Evolutionary conservation across 2,329 filamentous ascomycete genomes (phyloP).

Genomic region (Xylariaceae sp.): DNA sequence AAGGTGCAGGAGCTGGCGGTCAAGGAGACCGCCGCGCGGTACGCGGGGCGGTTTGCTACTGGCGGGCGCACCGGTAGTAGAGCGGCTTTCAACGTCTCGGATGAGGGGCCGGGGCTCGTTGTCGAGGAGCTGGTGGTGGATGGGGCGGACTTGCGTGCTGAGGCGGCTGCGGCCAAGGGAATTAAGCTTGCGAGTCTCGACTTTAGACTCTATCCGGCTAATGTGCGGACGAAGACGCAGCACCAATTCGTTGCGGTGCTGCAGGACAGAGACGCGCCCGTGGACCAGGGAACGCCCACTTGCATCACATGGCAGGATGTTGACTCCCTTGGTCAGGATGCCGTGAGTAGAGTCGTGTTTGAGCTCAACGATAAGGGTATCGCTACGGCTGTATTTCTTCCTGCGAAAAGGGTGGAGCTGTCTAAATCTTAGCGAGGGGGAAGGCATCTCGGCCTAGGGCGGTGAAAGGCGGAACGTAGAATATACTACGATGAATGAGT

Average conservation of each 20-base stretch:
- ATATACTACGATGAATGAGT: no score
- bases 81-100: constrained; percentile 11
- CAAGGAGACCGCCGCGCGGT: constrained; percentile 19
- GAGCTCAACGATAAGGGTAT: neutral
- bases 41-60: constrained; percentile 15
- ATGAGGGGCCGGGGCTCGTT: constrained; percentile 32
- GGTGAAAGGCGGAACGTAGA: no score
- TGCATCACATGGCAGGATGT: constrained; percentile 36
- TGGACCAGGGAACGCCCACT: constrained; percentile 39
- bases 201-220: constrained; percentile 37
- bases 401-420: neutral
- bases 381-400: neutral
- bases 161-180: constrained; percentile 25
- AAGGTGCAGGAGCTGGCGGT: constrained; percentile 21
- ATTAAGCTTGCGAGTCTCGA: constrained; percentile 30
- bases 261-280: constrained; percentile 35
- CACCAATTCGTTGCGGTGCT: constrained; percentile 38
- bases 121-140: constrained; percentile 23
- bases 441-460: neutral
- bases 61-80: neutral
- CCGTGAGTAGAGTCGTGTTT: neutral
- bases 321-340: neutral
- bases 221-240: constrained; percentile 20
- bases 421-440: neutral
- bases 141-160: constrained; percentile 19